phyloP scores from a whole-genome alignment of 164 flowering plant species.

The Dillenia turbinata region DNA sequence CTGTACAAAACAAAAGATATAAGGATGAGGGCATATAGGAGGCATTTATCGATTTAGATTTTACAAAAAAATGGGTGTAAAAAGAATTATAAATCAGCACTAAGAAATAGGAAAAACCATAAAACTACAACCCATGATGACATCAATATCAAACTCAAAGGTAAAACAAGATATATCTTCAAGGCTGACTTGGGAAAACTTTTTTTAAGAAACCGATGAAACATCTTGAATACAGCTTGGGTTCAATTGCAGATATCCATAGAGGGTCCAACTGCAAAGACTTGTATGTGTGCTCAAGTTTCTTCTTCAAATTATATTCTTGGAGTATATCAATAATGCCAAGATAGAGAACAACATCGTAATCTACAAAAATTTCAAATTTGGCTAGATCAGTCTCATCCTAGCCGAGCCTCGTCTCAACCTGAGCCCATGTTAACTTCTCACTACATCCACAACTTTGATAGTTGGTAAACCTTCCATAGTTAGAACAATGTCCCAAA shows the following conservation, averaged over 20 bases:
- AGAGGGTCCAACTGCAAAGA: constrained; percentile 63
- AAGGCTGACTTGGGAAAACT: constrained; percentile 51
- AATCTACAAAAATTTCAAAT: constrained; percentile 75
- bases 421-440: constrained; percentile 96
- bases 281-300: constrained; percentile 72
- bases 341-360: constrained; percentile 85
- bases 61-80: too few species aligned
- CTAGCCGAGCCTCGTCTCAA: constrained; percentile 44
- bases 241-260: constrained; percentile 76
- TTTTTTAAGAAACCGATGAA: constrained; percentile 65
- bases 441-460: constrained; percentile 75
- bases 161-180: constrained; percentile 6
- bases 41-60: too few species aligned
- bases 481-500: not conserved
- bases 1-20: too few species aligned
- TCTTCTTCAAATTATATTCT: constrained; percentile 74
- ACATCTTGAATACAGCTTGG: constrained; percentile 62
- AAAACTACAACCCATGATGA: too few species aligned
- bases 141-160: not conserved
- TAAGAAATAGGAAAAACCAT: too few species aligned
- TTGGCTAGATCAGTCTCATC: constrained; percentile 29
- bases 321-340: constrained; percentile 93
- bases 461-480: not conserved
- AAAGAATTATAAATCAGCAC: too few species aligned
- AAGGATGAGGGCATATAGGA: too few species aligned